These are phyloP conservation scores for Lycium ferocissimum DNA, from an alignment of 257 asterid genomes.

Conservation along the genomic window DNA sequence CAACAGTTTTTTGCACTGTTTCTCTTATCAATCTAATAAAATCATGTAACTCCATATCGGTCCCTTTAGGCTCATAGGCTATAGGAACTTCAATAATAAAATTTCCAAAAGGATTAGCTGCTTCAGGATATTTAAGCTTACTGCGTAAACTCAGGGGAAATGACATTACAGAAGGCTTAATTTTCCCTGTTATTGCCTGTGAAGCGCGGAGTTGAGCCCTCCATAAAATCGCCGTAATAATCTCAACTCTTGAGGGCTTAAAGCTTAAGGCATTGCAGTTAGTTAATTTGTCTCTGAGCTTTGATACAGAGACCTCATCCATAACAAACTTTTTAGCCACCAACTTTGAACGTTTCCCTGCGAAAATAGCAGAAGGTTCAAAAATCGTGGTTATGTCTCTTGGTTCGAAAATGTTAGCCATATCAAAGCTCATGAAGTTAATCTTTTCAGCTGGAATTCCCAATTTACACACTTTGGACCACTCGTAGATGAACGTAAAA, in stretches of 20 bases:
- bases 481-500: not conserved
- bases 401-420: slow-evolving; percentile 19
- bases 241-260: not conserved
- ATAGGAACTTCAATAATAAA: slow-evolving; percentile 13
- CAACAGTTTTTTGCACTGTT: not conserved
- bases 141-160: slow-evolving; percentile 26
- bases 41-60: not conserved
- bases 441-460: not conserved
- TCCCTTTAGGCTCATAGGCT: not conserved
- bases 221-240: not conserved
- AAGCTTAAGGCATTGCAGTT: not conserved
- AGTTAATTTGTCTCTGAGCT: not conserved
- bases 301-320: not conserved
- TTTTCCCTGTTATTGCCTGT: not conserved
- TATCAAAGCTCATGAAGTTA: not conserved
- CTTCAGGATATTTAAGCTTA: not conserved
- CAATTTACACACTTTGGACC: not conserved
- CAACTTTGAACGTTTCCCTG: not conserved
- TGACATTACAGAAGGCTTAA: not conserved
- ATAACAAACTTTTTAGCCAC: slow-evolving; percentile 12
- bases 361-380: not conserved
- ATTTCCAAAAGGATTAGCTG: slow-evolving; percentile 31
- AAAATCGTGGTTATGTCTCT: not conserved
- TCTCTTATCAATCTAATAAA: not conserved
- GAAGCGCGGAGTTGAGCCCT: not conserved